phyloP scores from a whole-genome alignment of 805 yeast genomes.

The Barnettozyma wickerhamii region DNA sequence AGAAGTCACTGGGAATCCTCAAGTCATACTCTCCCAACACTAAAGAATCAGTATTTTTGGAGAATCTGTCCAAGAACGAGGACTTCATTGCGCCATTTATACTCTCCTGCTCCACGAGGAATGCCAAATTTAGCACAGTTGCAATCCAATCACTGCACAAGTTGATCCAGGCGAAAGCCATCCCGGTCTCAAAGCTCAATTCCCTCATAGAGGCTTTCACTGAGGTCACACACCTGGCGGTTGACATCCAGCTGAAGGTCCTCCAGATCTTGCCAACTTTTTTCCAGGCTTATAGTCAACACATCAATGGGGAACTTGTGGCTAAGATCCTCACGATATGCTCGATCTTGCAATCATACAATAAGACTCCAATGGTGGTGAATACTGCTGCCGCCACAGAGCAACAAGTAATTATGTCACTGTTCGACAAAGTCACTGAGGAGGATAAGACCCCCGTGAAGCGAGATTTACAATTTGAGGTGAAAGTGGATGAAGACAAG shows the following conservation, averaged over 20 bases:
- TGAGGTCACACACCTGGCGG: constrained; percentile 70
- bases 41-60: constrained; percentile 27
- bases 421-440: constrained; percentile 61
- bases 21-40: constrained; percentile 29
- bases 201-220: constrained; percentile 61
- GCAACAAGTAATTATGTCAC: constrained; percentile 74
- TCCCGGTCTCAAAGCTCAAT: constrained; percentile 49
- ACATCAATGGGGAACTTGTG: constrained; percentile 51
- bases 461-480: constrained; percentile 1
- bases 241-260: constrained; percentile 82
- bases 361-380: constrained; percentile 69
- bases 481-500: constrained; percentile 40
- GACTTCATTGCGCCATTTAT: constrained; percentile 66
- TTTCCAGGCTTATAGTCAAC: constrained; percentile 55
- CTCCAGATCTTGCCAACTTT: constrained; percentile 78
- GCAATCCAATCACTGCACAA: constrained; percentile 70
- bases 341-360: constrained; percentile 62
- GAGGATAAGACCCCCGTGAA: constrained; percentile 29
- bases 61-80: constrained; percentile 39
- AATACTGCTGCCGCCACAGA: constrained; percentile 93
- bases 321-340: constrained; percentile 63
- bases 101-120: constrained; percentile 67
- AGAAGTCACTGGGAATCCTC: constrained; percentile 44
- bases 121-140: constrained; percentile 65
- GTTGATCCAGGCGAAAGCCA: constrained; percentile 47